Conservation (phyloP, 2,329 filamentous ascomycete genomes). For the Aspergillus pseudotamarii region DNA sequence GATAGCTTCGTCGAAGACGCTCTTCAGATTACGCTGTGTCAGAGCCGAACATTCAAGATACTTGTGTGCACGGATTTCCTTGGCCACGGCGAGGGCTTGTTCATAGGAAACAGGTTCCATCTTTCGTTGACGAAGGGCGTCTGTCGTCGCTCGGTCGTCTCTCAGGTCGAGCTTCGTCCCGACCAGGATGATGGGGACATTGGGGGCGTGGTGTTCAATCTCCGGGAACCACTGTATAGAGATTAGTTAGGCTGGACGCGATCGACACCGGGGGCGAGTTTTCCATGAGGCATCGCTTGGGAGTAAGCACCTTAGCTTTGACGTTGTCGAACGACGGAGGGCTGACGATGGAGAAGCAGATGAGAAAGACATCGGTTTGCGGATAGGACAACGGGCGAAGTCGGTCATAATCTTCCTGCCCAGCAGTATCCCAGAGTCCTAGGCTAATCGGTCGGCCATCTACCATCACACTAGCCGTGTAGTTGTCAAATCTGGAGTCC, state of each 20-base stretch:
- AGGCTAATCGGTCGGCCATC: constrained; percentile 97
- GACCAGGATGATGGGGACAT: constrained; percentile 94
- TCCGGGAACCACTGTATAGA: constrained; percentile 84
- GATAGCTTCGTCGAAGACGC: constrained; percentile 97
- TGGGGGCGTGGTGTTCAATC: constrained; percentile 94
- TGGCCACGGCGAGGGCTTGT: constrained; percentile 82
- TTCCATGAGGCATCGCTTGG: neutral
- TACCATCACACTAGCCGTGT: constrained; percentile 98
- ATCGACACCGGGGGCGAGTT: neutral
- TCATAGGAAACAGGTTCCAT: constrained; percentile 98
- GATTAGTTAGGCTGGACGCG: constrained; percentile 13
- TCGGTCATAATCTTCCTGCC: constrained; percentile 97
- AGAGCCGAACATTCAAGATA: constrained; percentile 97
- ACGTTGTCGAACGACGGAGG: constrained; percentile 99
- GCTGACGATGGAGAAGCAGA: constrained; percentile 98
- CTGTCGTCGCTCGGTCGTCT: constrained; percentile 81
- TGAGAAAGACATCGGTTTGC: constrained; percentile 96
- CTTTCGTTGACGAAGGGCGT: constrained; percentile 83
- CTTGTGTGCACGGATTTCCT: constrained; percentile 94
- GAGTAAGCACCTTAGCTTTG: constrained; percentile 79
- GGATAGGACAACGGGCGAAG: constrained; percentile 94
- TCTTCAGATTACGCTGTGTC: constrained; percentile 96
- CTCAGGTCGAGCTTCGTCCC: constrained; percentile 95
- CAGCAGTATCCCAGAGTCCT: constrained; percentile 97
- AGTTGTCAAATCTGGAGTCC: constrained; percentile 84